These are phyloP conservation scores for Hydrangea macrophylla DNA, from an alignment of 148 eudicot species.

Conservation along the genomic window DNA sequence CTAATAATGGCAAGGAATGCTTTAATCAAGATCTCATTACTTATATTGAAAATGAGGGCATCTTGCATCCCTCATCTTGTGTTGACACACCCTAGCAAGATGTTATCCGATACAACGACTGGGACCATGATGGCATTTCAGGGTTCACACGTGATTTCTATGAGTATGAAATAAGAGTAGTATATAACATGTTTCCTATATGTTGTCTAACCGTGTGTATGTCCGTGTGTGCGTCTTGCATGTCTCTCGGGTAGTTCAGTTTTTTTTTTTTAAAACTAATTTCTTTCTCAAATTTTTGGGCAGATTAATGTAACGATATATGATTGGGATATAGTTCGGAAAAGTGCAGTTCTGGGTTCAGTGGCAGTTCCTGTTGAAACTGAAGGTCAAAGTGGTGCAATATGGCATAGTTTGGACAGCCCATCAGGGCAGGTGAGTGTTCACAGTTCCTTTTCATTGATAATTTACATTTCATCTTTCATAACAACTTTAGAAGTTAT, in stretches of 20 bases:
- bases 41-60: too few species aligned
- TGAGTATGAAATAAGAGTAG: not conserved
- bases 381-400: conserved; percentile 75
- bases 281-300: conserved; percentile 16
- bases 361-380: conserved; percentile 62
- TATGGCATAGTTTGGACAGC: conserved; percentile 77
- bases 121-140: not conserved
- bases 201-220: not conserved
- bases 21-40: too few species aligned
- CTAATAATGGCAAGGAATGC: too few species aligned
- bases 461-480: conserved; percentile 3
- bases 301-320: conserved; percentile 86
- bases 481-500: too few species aligned
- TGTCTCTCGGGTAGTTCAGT: not conserved
- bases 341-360: conserved; percentile 91
- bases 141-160: not conserved
- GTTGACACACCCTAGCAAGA: too few species aligned
- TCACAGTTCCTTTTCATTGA: not conserved
- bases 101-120: too few species aligned
- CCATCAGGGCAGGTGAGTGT: conserved; percentile 75
- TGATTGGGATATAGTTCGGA: conserved; percentile 96
- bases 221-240: not conserved
- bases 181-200: not conserved
- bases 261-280: not conserved
- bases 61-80: too few species aligned